Percentiles rank a stretch among this genome's conserved stretches.
Evolutionary conservation across 2,329 filamentous ascomycete genomes (phyloP).

Genomic region (Claviceps citrina): DNA sequence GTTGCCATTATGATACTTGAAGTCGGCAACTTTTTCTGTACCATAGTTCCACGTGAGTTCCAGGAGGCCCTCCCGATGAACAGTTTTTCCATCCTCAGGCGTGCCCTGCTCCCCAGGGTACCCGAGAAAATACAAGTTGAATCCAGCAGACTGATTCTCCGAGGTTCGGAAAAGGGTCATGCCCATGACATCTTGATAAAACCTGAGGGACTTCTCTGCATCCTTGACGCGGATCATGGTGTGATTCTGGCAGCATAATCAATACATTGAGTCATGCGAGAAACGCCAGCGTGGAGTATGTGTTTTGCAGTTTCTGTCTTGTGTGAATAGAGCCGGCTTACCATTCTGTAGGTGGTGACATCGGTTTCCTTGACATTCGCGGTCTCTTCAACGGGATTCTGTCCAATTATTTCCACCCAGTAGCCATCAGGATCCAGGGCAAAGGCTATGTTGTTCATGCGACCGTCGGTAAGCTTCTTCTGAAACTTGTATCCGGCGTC

Average conservation of each 20-base stretch:
- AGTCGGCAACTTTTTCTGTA: slow-evolving; percentile 70
- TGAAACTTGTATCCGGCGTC: slow-evolving; percentile 86
- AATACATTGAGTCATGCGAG: background rate
- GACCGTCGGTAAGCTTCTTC: slow-evolving; percentile 81
- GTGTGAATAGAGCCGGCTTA: slow-evolving; percentile 13
- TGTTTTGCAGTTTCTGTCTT: background rate
- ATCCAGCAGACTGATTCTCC: slow-evolving; percentile 55
- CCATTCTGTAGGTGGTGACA: slow-evolving; percentile 56
- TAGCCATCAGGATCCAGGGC: slow-evolving; percentile 77
- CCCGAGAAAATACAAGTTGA: slow-evolving; percentile 86
- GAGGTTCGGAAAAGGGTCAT: slow-evolving; percentile 66
- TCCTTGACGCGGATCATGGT: slow-evolving; percentile 93
- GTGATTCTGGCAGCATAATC: slow-evolving; percentile 46
- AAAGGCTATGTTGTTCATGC: slow-evolving; percentile 81
- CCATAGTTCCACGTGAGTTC: slow-evolving; percentile 79
- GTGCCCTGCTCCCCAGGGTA: slow-evolving; percentile 48
- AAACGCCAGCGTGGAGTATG: background rate
- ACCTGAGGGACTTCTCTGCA: slow-evolving; percentile 55
- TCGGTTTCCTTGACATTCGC: slow-evolving; percentile 61
- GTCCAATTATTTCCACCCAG: slow-evolving; percentile 71
- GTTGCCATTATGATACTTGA: slow-evolving; percentile 89
- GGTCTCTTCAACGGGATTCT: slow-evolving; percentile 55
- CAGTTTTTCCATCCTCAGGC: slow-evolving; percentile 37
- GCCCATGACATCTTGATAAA: slow-evolving; percentile 75
- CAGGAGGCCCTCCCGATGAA: slow-evolving; percentile 65